phyloP scores from a whole-genome alignment of 1,139 yeast species.

The Maudiozyma humilis region DNA sequence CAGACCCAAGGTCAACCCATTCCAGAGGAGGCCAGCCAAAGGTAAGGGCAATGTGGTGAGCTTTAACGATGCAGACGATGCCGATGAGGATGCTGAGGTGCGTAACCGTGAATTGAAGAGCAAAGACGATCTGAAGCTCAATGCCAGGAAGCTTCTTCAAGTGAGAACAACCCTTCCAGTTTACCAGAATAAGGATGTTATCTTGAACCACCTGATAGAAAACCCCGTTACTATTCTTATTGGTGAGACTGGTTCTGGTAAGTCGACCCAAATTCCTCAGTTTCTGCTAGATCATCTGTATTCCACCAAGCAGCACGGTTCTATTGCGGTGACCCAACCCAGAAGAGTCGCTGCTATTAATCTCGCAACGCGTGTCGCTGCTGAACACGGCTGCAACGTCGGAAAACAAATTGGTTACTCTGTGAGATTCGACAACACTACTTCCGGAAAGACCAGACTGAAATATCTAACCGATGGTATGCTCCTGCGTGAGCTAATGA shows the following conservation, averaged over 20 bases:
- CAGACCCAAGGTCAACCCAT: slow-evolving; percentile 10
- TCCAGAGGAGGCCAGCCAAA: slow-evolving; percentile 6
- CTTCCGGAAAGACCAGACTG: slow-evolving; percentile 50
- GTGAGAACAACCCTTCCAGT: slow-evolving; percentile 63
- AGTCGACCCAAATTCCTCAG: slow-evolving; percentile 95
- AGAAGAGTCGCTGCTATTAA: slow-evolving; percentile 96
- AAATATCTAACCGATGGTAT: slow-evolving; percentile 95
- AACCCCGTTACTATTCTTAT: slow-evolving; percentile 71
- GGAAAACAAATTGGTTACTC: slow-evolving; percentile 92
- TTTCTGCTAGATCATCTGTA: slow-evolving; percentile 46
- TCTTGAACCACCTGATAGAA: slow-evolving; percentile 45
- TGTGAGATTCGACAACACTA: slow-evolving; percentile 68
- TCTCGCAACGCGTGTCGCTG: slow-evolving; percentile 85
- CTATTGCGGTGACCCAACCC: slow-evolving; percentile 91
- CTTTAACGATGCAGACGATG: slow-evolving; percentile 11
- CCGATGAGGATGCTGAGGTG: slow-evolving; percentile 17
- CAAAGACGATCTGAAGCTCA: slow-evolving; percentile 29
- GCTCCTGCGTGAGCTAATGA: slow-evolving; percentile 84
- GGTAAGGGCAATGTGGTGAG: slow-evolving; percentile 7
- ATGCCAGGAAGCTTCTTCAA: slow-evolving; percentile 42
- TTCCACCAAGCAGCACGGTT: slow-evolving; percentile 32
- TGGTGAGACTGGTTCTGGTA: slow-evolving; percentile 98
- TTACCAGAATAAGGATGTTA: slow-evolving; percentile 58
- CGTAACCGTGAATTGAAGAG: slow-evolving; percentile 9
- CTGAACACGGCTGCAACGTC: slow-evolving; percentile 67